A percentile compares a stretch with the other conserved stretches of the same genome.
Conservation (phyloP, 73 alveolate genomes). For the Paramecium caudatum region DNA sequence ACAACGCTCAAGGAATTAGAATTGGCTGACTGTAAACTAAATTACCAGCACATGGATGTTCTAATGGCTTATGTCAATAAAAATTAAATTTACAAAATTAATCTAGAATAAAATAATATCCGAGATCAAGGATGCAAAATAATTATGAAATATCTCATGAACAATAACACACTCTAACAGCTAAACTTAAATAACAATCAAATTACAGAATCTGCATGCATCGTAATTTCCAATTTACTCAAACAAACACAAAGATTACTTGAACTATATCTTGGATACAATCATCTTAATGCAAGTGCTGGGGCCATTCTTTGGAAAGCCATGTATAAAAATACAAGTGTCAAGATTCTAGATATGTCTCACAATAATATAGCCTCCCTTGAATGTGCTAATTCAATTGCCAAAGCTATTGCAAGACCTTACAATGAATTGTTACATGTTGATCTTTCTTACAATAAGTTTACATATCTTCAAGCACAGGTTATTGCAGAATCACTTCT, state of each 20-base stretch:
- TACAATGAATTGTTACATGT: conserved; percentile 60
- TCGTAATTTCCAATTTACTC: not conserved
- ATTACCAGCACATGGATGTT: conserved; percentile 14
- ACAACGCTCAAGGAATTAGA: conserved; percentile 33
- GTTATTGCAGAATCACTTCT: conserved; percentile 55
- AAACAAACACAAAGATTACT: conserved; percentile 6
- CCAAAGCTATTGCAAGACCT: conserved; percentile 41
- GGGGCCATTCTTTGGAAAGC: conserved; percentile 24
- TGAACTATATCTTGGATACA: conserved; percentile 36
- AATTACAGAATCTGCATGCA: conserved; percentile 32
- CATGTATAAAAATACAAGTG: conserved; percentile 51
- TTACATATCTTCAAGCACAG: conserved; percentile 19
- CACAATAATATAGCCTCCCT: conserved; percentile 42
- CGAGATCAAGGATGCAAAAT: conserved; percentile 46
- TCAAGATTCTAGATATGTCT: conserved; percentile 46
- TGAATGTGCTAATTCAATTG: conserved; percentile 29
- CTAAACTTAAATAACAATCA: conserved; percentile 32
- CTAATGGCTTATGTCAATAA: not conserved
- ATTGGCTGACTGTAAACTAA: conserved; percentile 25
- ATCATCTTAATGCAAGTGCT: not conserved
- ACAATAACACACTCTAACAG: not conserved
- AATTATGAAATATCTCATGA: conserved; percentile 9
- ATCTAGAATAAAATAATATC: conserved; percentile 36
- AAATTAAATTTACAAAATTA: conserved; percentile 18
- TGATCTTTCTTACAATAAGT: conserved; percentile 68